Conservation (phyloP, 306 rosid species). For the Vicia faba region DNA sequence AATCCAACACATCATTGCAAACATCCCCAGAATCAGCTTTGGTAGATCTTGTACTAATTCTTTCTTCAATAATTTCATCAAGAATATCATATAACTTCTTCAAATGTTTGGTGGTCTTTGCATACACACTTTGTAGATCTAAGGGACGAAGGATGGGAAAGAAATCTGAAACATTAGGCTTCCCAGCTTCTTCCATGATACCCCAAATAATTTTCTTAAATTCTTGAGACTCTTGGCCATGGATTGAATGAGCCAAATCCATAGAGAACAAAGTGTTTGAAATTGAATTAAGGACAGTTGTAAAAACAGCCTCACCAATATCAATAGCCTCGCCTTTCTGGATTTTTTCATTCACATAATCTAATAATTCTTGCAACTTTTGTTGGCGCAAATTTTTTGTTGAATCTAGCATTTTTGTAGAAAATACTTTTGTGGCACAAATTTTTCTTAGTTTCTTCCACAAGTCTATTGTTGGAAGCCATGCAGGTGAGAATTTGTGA, state of each 20-base stretch:
- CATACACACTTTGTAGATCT: constrained; percentile 20
- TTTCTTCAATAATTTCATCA: constrained; percentile 25
- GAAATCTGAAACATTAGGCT: constrained; percentile 30
- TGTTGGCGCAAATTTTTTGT: background rate
- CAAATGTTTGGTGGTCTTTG: background rate
- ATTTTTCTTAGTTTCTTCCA: constrained; percentile 26
- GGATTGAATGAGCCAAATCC: constrained; percentile 19
- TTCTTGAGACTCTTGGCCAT: constrained; percentile 11
- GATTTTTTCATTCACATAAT: constrained; percentile 7
- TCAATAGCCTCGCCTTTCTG: constrained; percentile 14
- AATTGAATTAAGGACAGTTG: constrained; percentile 7
- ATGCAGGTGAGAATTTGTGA: background rate
- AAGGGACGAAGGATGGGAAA: constrained; percentile 5
- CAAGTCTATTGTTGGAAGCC: background rate
- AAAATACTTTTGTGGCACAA: constrained; percentile 28
- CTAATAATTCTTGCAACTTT: constrained; percentile 13
- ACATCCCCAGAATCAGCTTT: background rate
- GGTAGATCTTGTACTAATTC: constrained; percentile 3
- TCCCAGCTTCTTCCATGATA: background rate
- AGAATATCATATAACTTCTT: background rate
- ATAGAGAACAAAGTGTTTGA: constrained; percentile 34
- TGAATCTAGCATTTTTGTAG: constrained; percentile 18
- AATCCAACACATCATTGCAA: constrained; percentile 20
- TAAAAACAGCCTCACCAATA: constrained; percentile 29
- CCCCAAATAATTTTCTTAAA: constrained; percentile 6